phyloP scores from a whole-genome alignment of 371 early-diverging fungal species.

The Smittium mucronatum region DNA sequence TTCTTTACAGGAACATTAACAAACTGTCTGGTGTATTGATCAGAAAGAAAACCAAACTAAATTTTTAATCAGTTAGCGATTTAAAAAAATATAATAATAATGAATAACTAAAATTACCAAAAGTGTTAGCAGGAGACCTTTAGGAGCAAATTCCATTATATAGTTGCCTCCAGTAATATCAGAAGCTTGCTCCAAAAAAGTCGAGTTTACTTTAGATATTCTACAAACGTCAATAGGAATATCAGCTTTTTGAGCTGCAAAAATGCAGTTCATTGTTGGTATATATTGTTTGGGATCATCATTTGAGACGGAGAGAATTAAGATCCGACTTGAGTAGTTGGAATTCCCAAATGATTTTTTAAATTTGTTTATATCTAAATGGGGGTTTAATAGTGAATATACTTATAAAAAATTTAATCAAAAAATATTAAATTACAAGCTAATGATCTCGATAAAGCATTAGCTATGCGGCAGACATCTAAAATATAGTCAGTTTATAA shows the following conservation, averaged over 20 bases:
- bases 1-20: conserved; percentile 61
- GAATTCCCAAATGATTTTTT: conserved; percentile 41
- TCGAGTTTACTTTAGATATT: conserved; percentile 57
- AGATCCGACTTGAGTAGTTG: conserved; percentile 62
- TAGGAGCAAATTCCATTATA: conserved; percentile 42
- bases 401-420: neutral
- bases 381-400: neutral
- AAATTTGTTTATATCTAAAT: conserved; percentile 45
- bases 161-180: conserved; percentile 81
- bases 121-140: conserved; percentile 63
- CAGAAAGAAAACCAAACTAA: conserved; percentile 65
- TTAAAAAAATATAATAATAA: conserved; percentile 20
- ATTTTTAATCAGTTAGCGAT: conserved; percentile 22
- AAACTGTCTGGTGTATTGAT: conserved; percentile 52
- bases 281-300: conserved; percentile 84
- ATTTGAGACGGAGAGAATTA: conserved; percentile 71
- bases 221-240: conserved; percentile 84
- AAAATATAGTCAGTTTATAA: neutral
- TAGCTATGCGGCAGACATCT: conserved; percentile 11
- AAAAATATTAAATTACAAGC: conserved; percentile 7
- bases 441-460: conserved; percentile 22
- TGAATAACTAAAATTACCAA: conserved; percentile 35
- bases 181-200: conserved; percentile 86
- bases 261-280: conserved; percentile 90
- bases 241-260: conserved; percentile 81